phyloP scores from a whole-genome alignment of 805 yeast species.

The Tetrapisispora namnaoensis region DNA sequence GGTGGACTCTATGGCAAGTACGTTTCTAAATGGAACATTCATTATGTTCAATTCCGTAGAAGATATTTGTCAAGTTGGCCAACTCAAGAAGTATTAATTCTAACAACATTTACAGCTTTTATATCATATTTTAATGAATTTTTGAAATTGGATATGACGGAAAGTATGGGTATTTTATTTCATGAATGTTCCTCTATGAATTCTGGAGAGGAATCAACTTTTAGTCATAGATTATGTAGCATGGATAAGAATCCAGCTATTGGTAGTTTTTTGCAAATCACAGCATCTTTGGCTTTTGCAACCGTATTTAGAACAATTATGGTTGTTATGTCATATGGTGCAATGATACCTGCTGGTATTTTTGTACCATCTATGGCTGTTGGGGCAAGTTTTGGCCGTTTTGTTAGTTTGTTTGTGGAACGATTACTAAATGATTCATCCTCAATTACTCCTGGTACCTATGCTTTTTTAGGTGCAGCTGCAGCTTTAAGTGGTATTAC shows the following conservation, averaged over 20 bases:
- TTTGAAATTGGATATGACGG: slow-evolving; percentile 85
- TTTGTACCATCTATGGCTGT: slow-evolving; percentile 96
- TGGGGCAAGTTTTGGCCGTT: slow-evolving; percentile 90
- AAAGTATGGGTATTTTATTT: slow-evolving; percentile 82
- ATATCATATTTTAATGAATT: slow-evolving; percentile 79
- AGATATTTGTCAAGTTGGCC: slow-evolving; percentile 39
- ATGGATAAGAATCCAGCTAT: slow-evolving; percentile 26
- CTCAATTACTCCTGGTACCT: slow-evolving; percentile 87
- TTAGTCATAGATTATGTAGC: slow-evolving; percentile 36
- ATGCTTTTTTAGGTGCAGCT: slow-evolving; percentile 93
- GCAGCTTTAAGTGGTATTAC: slow-evolving; percentile 93
- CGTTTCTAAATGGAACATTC: slow-evolving; percentile 64
- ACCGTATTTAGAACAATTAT: slow-evolving; percentile 60
- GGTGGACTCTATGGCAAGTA: slow-evolving; percentile 87
- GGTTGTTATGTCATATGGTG: slow-evolving; percentile 80
- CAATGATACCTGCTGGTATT: slow-evolving; percentile 95
- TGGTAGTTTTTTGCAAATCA: slow-evolving; percentile 25
- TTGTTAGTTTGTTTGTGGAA: slow-evolving; percentile 68
- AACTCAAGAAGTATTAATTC: slow-evolving; percentile 56
- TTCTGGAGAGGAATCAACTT: slow-evolving; percentile 24
- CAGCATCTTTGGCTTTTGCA: slow-evolving; percentile 55
- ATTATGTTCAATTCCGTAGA: slow-evolving; percentile 70
- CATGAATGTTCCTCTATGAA: slow-evolving; percentile 53
- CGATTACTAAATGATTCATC: slow-evolving; percentile 31
- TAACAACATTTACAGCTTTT: slow-evolving; percentile 62